These are phyloP conservation scores for Trypethelium eluteriae DNA, from an alignment of 495 filamentous ascomycete genomes.

Conservation along the genomic window DNA sequence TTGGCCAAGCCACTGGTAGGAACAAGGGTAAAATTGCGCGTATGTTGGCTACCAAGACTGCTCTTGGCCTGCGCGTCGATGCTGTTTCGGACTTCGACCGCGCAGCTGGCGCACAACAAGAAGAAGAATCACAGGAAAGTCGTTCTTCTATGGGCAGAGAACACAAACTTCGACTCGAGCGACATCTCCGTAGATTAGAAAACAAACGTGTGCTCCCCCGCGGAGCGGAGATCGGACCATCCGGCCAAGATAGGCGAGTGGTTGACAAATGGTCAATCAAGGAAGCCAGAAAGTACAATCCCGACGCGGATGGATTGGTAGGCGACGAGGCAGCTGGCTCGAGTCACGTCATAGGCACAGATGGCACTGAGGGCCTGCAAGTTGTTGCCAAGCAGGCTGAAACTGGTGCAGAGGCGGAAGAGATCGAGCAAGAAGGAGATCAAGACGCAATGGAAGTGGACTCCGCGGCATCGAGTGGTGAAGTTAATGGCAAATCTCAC, in stretches of 20 bases:
- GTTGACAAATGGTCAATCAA: conserved; percentile 81
- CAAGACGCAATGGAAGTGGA: conserved; percentile 29
- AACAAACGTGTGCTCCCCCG: conserved; percentile 78
- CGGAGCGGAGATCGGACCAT: conserved; percentile 67
- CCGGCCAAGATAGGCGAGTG: conserved; percentile 44
- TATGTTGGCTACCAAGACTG: conserved; percentile 87
- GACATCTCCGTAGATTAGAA: conserved; percentile 74
- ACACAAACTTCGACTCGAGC: conserved; percentile 71
- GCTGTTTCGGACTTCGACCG: conserved; percentile 65
- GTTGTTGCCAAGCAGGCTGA: conserved; percentile 17
- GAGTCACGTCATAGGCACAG: conserved; percentile 31
- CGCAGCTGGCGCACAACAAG: conserved; percentile 46
- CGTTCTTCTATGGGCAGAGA: conserved; percentile 66
- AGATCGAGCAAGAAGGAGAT: conserved; percentile 27
- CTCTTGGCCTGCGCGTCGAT: conserved; percentile 88
- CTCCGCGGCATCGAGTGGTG: conserved; percentile 34
- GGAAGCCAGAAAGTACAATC: conserved; percentile 92
- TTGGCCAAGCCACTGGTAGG: conserved; percentile 90
- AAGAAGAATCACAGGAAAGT: conserved; percentile 75
- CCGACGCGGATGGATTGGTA: conserved; percentile 79
- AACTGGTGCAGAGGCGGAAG: conserved; percentile 25
- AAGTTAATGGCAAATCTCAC: conserved; percentile 25
- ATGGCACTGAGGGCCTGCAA: conserved; percentile 38
- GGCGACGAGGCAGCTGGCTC: conserved; percentile 58
- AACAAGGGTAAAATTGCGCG: conserved; percentile 99